Evolutionary conservation across 192 early-diverging fungal species (phyloP).

Genomic region (Coemansia guatemalensis): DNA sequence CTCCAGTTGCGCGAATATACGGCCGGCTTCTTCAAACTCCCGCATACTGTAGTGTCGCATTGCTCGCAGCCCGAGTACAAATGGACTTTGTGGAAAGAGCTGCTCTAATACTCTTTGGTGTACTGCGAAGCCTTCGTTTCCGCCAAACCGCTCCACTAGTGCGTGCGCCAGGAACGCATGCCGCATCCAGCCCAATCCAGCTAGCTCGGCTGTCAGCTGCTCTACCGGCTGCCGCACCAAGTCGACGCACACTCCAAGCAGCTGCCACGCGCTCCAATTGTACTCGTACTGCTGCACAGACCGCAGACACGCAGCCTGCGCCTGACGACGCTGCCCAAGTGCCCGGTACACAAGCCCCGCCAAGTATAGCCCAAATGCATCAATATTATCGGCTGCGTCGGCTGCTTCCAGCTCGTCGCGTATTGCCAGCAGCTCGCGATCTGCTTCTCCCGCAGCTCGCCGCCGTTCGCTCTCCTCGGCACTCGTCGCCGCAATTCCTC

Average conservation of each 20-base stretch:
- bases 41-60: slow-evolving; percentile 61
- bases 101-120: slow-evolving; percentile 47
- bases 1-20: slow-evolving; percentile 69
- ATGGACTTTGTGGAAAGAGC: slow-evolving; percentile 63
- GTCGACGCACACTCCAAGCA: slow-evolving; percentile 60
- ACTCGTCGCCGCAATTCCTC: slow-evolving; percentile 2
- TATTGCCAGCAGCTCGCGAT: slow-evolving; percentile 30
- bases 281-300: slow-evolving; percentile 73
- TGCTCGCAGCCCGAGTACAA: slow-evolving; percentile 64
- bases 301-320: slow-evolving; percentile 58
- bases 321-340: slow-evolving; percentile 40
- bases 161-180: slow-evolving; percentile 60
- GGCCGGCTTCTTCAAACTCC: slow-evolving; percentile 71
- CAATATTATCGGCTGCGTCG: slow-evolving; percentile 17
- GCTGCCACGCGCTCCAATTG: slow-evolving; percentile 94
- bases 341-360: slow-evolving; percentile 26
- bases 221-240: slow-evolving; percentile 30
- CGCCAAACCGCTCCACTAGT: slow-evolving; percentile 54
- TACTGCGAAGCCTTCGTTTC: slow-evolving; percentile 24
- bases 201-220: slow-evolving; percentile 17
- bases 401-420: slow-evolving; percentile 33
- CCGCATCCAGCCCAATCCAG: slow-evolving; percentile 40
- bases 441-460: slow-evolving; percentile 5
- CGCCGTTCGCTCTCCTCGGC: slow-evolving; percentile 14
- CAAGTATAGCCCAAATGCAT: slow-evolving; percentile 45